Conservation (phyloP, 2,329 filamentous ascomycete species). For the Fusarium chlamydosporum region DNA sequence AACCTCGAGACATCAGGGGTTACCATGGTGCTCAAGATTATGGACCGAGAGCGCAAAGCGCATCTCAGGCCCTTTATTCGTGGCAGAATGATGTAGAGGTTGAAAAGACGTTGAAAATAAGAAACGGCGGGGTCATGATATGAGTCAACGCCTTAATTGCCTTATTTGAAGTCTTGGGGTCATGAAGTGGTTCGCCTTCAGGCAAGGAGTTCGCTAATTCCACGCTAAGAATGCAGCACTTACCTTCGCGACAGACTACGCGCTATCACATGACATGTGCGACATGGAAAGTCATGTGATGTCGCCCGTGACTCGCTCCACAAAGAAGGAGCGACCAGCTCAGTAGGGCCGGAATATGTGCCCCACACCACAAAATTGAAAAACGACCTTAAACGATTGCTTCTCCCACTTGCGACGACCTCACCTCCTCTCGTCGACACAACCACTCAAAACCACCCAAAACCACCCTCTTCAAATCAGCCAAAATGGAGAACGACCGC, state of each 20-base stretch:
- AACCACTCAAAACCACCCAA: slow-evolving; percentile 51
- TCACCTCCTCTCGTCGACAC: slow-evolving; percentile 51
- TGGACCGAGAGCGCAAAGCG: slow-evolving; percentile 62
- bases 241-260: slow-evolving; percentile 35
- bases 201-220: slow-evolving; percentile 27
- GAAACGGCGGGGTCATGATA: slow-evolving; percentile 33
- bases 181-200: slow-evolving; percentile 31
- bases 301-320: slow-evolving; percentile 50
- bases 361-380: slow-evolving; percentile 50
- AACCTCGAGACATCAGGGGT: slow-evolving; percentile 54
- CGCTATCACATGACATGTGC: slow-evolving; percentile 53
- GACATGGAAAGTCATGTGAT: not conserved
- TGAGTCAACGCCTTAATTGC: slow-evolving; percentile 34
- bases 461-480: slow-evolving; percentile 54
- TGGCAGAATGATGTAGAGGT: slow-evolving; percentile 51
- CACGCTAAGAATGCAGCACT: slow-evolving; percentile 23
- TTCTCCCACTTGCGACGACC: slow-evolving; percentile 50
- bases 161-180: slow-evolving; percentile 17
- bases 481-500: slow-evolving; percentile 99
- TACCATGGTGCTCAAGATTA: slow-evolving; percentile 51
- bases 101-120: slow-evolving; percentile 17
- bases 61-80: slow-evolving; percentile 56
- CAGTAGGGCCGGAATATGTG: slow-evolving; percentile 25
- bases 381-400: slow-evolving; percentile 30
- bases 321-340: slow-evolving; percentile 24